Evolutionary conservation across 2,329 filamentous ascomycete species (phyloP).

Genomic region (Fusarium chaquense): DNA sequence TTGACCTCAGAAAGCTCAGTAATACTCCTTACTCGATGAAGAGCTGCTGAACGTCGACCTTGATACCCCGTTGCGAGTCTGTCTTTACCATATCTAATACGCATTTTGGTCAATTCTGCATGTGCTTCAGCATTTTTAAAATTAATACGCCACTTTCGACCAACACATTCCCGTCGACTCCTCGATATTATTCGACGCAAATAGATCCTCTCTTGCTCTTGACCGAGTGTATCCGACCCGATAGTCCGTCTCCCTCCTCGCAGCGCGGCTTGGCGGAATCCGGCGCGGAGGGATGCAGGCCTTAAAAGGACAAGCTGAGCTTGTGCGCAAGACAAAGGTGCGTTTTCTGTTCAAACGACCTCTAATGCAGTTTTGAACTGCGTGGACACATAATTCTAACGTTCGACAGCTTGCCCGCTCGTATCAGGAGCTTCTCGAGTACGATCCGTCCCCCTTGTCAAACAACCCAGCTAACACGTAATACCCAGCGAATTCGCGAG

Average conservation of each 20-base stretch:
- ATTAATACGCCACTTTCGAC: conserved; percentile 39
- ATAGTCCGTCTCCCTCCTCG: conserved; percentile 35
- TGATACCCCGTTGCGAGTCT: conserved; percentile 8
- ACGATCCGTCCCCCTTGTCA: conserved; percentile 54
- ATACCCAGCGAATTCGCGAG: conserved; percentile 88
- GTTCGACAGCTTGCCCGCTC: conserved; percentile 85
- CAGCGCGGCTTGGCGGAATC: conserved; percentile 42
- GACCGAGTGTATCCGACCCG: conserved; percentile 7
- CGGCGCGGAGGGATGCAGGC: conserved; percentile 62
- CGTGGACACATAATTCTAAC: conserved; percentile 2
- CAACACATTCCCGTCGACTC: conserved; percentile 32
- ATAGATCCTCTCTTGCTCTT: conserved; percentile 2
- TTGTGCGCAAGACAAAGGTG: conserved; percentile 73
- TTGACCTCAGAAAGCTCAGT: conserved; percentile 2
- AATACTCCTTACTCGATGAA: conserved; percentile 12
- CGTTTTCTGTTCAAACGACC: conserved; percentile 23
- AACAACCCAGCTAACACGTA: conserved; percentile 15
- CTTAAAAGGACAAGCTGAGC: conserved; percentile 68
- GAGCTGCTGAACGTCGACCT: background rate
- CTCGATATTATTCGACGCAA: conserved; percentile 23
- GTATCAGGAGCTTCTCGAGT: conserved; percentile 96
- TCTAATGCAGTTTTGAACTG: background rate
- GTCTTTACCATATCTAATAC: conserved; percentile 28
- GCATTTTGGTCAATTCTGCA: conserved; percentile 32
- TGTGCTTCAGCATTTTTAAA: conserved; percentile 34